A percentile compares a stretch with the other conserved stretches of the same genome.
These are phyloP conservation scores for Ustilago vetiveriae DNA, from an alignment of 1,284 basidiomycete species.

Conservation along the genomic window DNA sequence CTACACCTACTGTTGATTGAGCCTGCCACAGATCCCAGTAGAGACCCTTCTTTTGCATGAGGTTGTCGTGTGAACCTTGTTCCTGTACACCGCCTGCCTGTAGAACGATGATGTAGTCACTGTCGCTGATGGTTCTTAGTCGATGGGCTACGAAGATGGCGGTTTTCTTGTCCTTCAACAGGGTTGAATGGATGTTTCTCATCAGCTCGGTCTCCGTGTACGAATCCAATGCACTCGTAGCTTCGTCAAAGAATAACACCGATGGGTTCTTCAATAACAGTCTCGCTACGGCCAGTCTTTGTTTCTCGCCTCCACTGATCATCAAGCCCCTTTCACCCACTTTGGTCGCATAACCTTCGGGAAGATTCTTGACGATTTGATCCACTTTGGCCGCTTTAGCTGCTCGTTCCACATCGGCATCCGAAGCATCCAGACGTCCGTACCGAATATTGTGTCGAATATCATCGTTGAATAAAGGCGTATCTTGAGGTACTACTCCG, in stretches of 20 bases:
- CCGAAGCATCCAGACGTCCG: constrained; percentile 84
- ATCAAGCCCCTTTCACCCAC: constrained; percentile 96
- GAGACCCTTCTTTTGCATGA: constrained; percentile 51
- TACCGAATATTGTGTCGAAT: constrained; percentile 95
- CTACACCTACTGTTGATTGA: constrained; percentile 44
- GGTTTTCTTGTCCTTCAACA: constrained; percentile 81
- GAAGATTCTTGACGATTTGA: constrained; percentile 79
- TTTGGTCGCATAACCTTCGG: constrained; percentile 86
- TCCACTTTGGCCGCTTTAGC: constrained; percentile 88
- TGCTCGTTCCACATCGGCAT: constrained; percentile 86
- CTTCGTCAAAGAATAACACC: constrained; percentile 97
- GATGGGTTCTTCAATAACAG: constrained; percentile 91
- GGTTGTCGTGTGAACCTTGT: constrained; percentile 55
- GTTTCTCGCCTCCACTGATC: constrained; percentile 98
- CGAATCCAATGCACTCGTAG: constrained; percentile 94
- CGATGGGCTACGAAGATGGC: constrained; percentile 80
- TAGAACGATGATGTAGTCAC: constrained; percentile 68
- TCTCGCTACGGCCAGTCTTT: constrained; percentile 90
- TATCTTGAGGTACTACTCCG: constrained; percentile 97
- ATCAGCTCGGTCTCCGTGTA: constrained; percentile 94
- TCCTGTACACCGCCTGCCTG: constrained; percentile 55
- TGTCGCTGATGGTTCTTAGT: constrained; percentile 86
- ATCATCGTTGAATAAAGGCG: constrained; percentile 93
- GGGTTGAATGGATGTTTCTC: constrained; percentile 85
- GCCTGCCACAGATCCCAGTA: constrained; percentile 63